Conservation (phyloP, 441 rosid species). For the Arabidopsis hybrid region DNA sequence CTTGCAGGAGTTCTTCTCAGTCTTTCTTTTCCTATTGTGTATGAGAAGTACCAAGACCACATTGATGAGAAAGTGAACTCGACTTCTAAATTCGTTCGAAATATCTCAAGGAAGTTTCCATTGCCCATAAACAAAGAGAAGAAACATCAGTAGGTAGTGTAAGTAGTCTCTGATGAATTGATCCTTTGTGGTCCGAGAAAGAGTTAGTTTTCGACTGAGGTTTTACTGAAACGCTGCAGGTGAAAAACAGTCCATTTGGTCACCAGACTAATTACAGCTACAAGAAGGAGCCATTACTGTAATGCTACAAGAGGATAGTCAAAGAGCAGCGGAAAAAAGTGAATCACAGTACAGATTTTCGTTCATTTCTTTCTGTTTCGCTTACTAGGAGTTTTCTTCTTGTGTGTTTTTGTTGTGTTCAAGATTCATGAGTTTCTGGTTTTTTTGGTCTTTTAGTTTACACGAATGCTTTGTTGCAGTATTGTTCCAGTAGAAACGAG, state of each 20-base stretch:
- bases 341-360: conserved; percentile 41
- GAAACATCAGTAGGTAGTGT: conserved; percentile 70
- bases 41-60: conserved; percentile 73
- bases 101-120: conserved; percentile 64
- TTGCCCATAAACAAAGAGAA: conserved; percentile 64
- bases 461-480: conserved; percentile 5
- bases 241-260: conserved; percentile 16
- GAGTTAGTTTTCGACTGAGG: conserved; percentile 6
- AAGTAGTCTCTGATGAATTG: conserved; percentile 3
- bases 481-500: conserved; percentile 4
- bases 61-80: conserved; percentile 71
- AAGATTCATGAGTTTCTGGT: conserved; percentile 12
- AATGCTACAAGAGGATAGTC: conserved; percentile 24
- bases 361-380: conserved; percentile 34
- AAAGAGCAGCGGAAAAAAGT: conserved; percentile 32
- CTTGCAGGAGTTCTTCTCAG: conserved; percentile 71
- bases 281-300: conserved; percentile 19
- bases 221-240: conserved; percentile 24
- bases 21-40: conserved; percentile 70
- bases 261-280: conserved; percentile 29
- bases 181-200: conserved; percentile 11
- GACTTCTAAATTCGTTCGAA: conserved; percentile 53
- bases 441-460: conserved; percentile 24
- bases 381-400: conserved; percentile 6
- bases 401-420: conserved; percentile 11